Evolutionary conservation across 768 basidiomycete genomes (phyloP), one percentile per base, ranked within the genome.

Genomic region (Omphalotus guepiniiformis): DNA sequence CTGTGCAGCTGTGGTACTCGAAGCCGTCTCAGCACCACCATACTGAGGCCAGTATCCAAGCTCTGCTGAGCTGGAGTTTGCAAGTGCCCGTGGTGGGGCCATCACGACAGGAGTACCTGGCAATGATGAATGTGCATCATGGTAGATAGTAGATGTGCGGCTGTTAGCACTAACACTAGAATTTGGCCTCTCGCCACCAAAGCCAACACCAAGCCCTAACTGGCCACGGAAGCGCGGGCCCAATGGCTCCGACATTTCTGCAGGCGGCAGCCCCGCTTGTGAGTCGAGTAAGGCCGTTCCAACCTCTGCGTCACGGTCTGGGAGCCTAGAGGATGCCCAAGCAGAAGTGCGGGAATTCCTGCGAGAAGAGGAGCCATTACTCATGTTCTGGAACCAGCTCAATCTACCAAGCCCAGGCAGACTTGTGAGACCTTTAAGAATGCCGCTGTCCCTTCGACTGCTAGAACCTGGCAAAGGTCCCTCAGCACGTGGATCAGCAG

Each of bases 81-180:
- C 76, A 47, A 76, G 41, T 7, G 76, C 79, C 29, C 75, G 65
- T 4, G 73, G 75, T 7, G 71, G 70, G 39, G 74, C 71, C 15
- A 65, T 46, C 9, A 59, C 59, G 5, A 66, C 55, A 5, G 72
- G 71, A 6, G 71, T 72, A 34, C 61, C 63, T 18, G 78, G 74
- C 13, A 67, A 29, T 2, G 79, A 78, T 0, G 82, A 82, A 3
- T 62, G 48, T 0, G 85, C 84, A 55, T 86, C 84, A 51, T 80
- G 79, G 53, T 80, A 87, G 2, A 82, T 55, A 0, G 82, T 84
- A 37, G 51, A 21, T 54, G 57, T 26, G 47, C 60, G 6, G 44
- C 83, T 85, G 49, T 64, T 68, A 16, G 66, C 70, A 46, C 84
- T 87, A 30, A 78, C 64, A 39, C 68, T 68, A 0, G 86, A 87